Percentiles rank a stretch among this genome's conserved stretches.
These are phyloP conservation scores for Alternaria sp. DNA, from an alignment of 2,329 filamentous ascomycete species.

Conservation along the genomic window DNA sequence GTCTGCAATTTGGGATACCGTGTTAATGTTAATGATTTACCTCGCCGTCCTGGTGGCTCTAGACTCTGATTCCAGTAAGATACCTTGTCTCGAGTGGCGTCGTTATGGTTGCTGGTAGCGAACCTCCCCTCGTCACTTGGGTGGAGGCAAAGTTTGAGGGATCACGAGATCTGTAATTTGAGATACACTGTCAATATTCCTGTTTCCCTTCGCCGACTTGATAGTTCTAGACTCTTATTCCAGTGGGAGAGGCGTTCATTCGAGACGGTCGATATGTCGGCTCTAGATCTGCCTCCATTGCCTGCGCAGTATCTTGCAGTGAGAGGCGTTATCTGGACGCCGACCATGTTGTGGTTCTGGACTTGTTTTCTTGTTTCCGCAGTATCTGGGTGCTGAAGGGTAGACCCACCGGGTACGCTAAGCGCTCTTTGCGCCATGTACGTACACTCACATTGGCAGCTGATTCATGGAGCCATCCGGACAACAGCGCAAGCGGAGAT, in stretches of 20 bases:
- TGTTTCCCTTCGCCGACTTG: background rate
- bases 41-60: too few species aligned
- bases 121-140: background rate
- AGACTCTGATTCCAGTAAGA: too few species aligned
- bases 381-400: background rate
- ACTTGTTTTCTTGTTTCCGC: background rate
- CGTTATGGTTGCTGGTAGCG: background rate
- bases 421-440: background rate
- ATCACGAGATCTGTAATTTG: background rate
- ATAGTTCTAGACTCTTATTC: background rate
- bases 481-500: constrained; percentile 1
- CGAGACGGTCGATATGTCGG: background rate
- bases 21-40: background rate
- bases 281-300: background rate
- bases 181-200: background rate
- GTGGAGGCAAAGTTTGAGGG: background rate
- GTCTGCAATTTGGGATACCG: background rate
- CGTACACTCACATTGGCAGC: background rate
- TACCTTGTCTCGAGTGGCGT: too few species aligned
- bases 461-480: background rate
- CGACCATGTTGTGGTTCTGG: background rate
- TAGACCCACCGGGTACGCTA: background rate
- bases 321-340: background rate
- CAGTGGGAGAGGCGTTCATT: background rate
- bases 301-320: background rate